Conservation (phyloP, 2,329 filamentous ascomycete species). For the Diplodia sapinea region DNA sequence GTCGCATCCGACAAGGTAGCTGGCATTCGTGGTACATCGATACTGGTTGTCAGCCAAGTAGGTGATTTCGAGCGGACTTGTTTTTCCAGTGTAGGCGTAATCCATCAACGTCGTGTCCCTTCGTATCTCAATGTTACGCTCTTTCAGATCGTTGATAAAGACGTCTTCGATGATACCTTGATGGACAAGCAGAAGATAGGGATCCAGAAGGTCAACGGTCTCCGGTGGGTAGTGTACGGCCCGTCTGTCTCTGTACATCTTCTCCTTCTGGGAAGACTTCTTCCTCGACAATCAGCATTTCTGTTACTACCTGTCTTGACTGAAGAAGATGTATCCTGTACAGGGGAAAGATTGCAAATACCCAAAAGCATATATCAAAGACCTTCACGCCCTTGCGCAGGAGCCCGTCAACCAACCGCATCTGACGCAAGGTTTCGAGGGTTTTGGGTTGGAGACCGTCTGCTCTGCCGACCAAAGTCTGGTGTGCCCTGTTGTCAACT, state of each 20-base stretch:
- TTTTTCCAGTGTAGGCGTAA: slow-evolving; percentile 50
- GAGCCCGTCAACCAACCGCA: slow-evolving; percentile 71
- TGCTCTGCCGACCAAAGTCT: slow-evolving; percentile 70
- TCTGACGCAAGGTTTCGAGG: slow-evolving; percentile 76
- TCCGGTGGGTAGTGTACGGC: slow-evolving; percentile 68
- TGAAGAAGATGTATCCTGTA: neutral
- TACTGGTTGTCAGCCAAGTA: slow-evolving; percentile 49
- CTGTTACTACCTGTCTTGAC: neutral
- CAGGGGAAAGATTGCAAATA: slow-evolving; percentile 43
- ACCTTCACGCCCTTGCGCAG: slow-evolving; percentile 71
- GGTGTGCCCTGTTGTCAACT: slow-evolving; percentile 71
- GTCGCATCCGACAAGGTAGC: slow-evolving; percentile 74
- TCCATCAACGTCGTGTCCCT: slow-evolving; percentile 67
- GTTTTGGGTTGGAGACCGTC: slow-evolving; percentile 79
- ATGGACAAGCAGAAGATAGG: slow-evolving; percentile 64
- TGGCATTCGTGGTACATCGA: slow-evolving; percentile 57
- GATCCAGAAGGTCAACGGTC: slow-evolving; percentile 58
- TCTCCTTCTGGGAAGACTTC: slow-evolving; percentile 44
- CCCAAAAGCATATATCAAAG: slow-evolving; percentile 78
- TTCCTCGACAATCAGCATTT: slow-evolving; percentile 27
- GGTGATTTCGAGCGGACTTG: slow-evolving; percentile 49
- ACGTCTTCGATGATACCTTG: slow-evolving; percentile 77
- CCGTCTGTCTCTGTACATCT: slow-evolving; percentile 65
- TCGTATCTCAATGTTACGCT: slow-evolving; percentile 66
- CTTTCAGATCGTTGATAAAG: slow-evolving; percentile 71